Base-by-base conservation (phyloP, 129 eudicot genomes). In the Centrapalus pauciflorus region DNA sequence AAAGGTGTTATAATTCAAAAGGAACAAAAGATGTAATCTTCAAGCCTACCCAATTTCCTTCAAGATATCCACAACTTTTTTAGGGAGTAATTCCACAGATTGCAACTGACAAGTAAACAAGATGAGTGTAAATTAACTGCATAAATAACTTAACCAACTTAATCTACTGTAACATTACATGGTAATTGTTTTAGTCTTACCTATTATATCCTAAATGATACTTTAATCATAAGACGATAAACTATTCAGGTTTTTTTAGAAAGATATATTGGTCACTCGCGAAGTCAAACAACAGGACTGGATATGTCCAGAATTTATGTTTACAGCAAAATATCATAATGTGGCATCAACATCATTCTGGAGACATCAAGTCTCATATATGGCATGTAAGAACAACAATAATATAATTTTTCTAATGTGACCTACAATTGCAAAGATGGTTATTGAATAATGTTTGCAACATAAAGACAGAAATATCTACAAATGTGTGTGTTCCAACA, bases 21-120 rank as follows among this genome's bases (percentile, higher is more conserved):
- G 16, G 14, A 25, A 48, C 3, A 49, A 25, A 49, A 34, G 27
- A 11, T 32, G 34, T 46, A 32, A 14, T 66, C 41, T 7, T 26
- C 12, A 43, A 19, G 20, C 46, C 11, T 77, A 86, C 96, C 95
- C 77, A 83, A 85, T 79, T 49, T 77, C 89, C 45, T 61, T 85
- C 55, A 92, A 55, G 81, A 64, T 45, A 34, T 83, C 95, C 51
- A 93, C 33, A 11, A 65, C 87, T 79, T 93, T 93, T 91, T 80
- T 93, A n/a, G 96, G 95, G 52, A 93, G 84, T 34, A 80, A 25
- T 52, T 79, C 85, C 33, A 88, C 84, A 51, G 84, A 81, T 68
- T 93, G 96, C 73, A 76, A 55, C 96, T 93, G 75, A 23, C 74
- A 75, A 40, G 56, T 51, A 52, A 55, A 33, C 64, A 73, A 73